Percentiles rank a stretch among this genome's conserved stretches.
Conservation (phyloP, 2,329 filamentous ascomycete genomes). For the Aspergillus japonicus region DNA sequence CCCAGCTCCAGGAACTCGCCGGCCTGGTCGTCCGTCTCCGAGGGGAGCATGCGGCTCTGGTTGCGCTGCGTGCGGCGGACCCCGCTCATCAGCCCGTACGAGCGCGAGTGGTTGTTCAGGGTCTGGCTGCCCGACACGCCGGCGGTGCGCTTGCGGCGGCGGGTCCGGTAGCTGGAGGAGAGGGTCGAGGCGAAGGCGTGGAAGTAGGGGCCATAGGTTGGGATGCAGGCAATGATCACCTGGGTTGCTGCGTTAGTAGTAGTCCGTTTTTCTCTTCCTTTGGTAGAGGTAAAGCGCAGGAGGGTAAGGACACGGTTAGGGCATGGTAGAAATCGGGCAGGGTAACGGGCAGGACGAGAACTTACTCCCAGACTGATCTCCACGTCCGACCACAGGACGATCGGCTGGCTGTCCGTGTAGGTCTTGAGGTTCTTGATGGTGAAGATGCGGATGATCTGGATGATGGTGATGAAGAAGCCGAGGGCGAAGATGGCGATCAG, state of each 20-base stretch:
- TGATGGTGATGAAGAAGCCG: conserved; percentile 53
- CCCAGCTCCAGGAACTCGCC: background rate
- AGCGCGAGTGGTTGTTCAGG: too few species aligned
- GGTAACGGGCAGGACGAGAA: too few species aligned
- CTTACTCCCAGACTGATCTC: conserved; percentile 45
- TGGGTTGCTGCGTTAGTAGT: too few species aligned
- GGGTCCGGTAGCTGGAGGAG: conserved; percentile 14
- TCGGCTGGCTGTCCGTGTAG: conserved; percentile 46
- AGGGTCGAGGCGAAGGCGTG: conserved; percentile 21
- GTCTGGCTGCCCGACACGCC: too few species aligned
- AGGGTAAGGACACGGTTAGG: too few species aligned
- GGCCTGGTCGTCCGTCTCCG: background rate
- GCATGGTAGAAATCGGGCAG: too few species aligned
- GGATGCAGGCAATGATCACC: conserved; percentile 44
- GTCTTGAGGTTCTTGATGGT: conserved; percentile 48
- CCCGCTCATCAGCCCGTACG: too few species aligned
- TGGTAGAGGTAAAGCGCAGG: too few species aligned
- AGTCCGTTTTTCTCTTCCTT: too few species aligned
- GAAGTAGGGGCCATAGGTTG: conserved; percentile 47
- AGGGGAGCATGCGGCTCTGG: background rate
- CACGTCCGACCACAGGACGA: conserved; percentile 50
- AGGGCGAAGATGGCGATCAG: conserved; percentile 48
- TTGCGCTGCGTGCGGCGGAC: background rate
- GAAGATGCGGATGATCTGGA: conserved; percentile 53
- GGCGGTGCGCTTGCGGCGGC: conserved; percentile 2